Evolutionary conservation across 2,329 filamentous ascomycete species (phyloP), one percentile per base, ranked within the genome.

Genomic region (Pseudogymnoascus sp.): DNA sequence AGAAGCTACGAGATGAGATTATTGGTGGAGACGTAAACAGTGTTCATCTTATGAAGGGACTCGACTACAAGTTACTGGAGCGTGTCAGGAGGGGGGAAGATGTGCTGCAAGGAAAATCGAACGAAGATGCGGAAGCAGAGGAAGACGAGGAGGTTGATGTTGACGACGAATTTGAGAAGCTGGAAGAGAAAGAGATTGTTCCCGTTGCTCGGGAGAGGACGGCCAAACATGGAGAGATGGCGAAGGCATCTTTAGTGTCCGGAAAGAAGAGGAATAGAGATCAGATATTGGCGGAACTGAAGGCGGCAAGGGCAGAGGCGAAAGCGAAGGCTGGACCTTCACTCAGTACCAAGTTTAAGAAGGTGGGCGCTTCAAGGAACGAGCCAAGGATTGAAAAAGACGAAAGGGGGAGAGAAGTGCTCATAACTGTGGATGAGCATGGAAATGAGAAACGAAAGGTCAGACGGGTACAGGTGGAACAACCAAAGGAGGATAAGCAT

Each of bases 41-140:
- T 68, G 96, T 92, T 12, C 91, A 96, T 79, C 76, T 97, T 67
- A 88, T 97, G 58, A 97, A 97, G 72, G 94, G 94, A 0, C 76
- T 99, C 59, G 94, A 99, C 75, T 89, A 91, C 72, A 89, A 89
- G 73, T 78, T 97, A 11, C 77, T 92, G 29, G 84, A 89, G 73
- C 81, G 86, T 67, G 81, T 89, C 64, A 82, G 82, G 64, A 82
- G 81, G 62, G 90, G 89, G 41, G 89, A 92, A 72, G 78, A 92
- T 73, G 81, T 91, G 1, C 73, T 60, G 69, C 65, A 1, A 66
- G 68, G 23, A 69, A 70, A 19, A 67, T 67, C 38, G 12, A 41
- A 68, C 72, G 64, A 70, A 66, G 64, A 35, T 37, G 59, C 35
- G n/a, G 41, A 43, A 16, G 16, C 14, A 14, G 68, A 68, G 4